Evolutionary conservation across 2,329 filamentous ascomycete species (phyloP).

Genomic region (Apiospora phragmitis): DNA sequence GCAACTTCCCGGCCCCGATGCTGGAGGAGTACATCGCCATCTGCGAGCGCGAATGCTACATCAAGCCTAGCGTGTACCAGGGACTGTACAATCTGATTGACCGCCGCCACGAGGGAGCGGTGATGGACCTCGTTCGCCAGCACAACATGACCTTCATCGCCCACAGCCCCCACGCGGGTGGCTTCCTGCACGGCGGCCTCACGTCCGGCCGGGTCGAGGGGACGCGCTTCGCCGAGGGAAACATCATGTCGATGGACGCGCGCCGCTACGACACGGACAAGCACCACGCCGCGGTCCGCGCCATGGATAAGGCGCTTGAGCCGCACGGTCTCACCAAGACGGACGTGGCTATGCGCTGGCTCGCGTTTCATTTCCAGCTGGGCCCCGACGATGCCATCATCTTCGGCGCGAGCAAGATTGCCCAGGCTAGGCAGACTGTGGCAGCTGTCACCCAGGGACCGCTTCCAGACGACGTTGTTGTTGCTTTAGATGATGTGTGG

Average conservation of each 20-base stretch:
- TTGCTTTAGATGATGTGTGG: constrained; percentile 1
- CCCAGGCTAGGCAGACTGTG: constrained; percentile 12
- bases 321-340: constrained; percentile 17
- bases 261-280: constrained; percentile 19
- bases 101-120: constrained; percentile 13
- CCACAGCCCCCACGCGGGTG: constrained; percentile 19
- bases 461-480: background rate
- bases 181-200: constrained; percentile 20
- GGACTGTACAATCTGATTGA: constrained; percentile 18
- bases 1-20: constrained; percentile 9
- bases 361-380: constrained; percentile 19
- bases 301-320: constrained; percentile 14
- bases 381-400: constrained; percentile 19
- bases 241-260: constrained; percentile 17
- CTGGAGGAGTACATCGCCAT: constrained; percentile 15
- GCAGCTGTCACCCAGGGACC: constrained; percentile 6
- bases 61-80: constrained; percentile 19
- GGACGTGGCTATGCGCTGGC: constrained; percentile 21
- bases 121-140: constrained; percentile 14
- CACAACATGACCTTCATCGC: constrained; percentile 16
- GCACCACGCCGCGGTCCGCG: constrained; percentile 16
- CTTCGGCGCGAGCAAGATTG: constrained; percentile 20
- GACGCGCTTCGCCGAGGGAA: constrained; percentile 19
- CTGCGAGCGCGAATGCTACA: constrained; percentile 17
- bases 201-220: constrained; percentile 20